Evolutionary conservation across 2,329 filamentous ascomycete species (phyloP), one percentile per base, ranked within the genome.

Genomic region (Trichoderma atroviride): DNA sequence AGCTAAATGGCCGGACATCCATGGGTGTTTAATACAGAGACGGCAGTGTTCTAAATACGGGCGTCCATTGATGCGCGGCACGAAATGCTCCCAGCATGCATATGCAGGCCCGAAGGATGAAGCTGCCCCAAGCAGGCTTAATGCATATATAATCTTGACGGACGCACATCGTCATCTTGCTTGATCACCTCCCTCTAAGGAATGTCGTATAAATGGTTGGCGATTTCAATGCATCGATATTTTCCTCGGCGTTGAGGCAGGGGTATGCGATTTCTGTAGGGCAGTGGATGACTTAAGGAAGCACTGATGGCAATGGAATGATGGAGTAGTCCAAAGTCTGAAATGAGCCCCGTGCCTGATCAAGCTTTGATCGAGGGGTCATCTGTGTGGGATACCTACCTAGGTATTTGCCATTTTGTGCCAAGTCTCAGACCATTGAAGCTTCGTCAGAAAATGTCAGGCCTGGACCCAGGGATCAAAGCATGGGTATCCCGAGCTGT

Each of bases 351-450:
- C 63, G 52, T 57, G 52, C 52, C 22, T 55, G 53, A 66, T 10
- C 50, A 40, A 58, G 55, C 35, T 19, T 40, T 57, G 53, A 50
- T 50, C 27, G 53, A 35, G 35, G 59, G 47, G 43, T 19, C 19
- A n/a, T 40, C 43, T 61, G 47, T 64, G 61, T 40, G 24, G 53
- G 61, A 55, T 40, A n/a, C n/a, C n/a, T n/a, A n/a, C n/a, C n/a
- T n/a, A 29, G 61, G 40, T 40, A 29, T 31, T 55, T 16, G 62
- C 62, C 62, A 33, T 56, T 33, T 31, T n/a, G 29, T 22, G 37
- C 24, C 52, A 56, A 65, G 53, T 65, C 62, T 65, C 35, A 65
- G 62, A 57, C 62, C 53, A 65, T 65, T 47, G 35, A 65, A 65
- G 62, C 62, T 65, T 65, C 62, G 62, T 65, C 62, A 57, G 53